Evolutionary conservation across 192 early-diverging fungal genomes (phyloP).

Genomic region (Thoreauomyces humboldtii): DNA sequence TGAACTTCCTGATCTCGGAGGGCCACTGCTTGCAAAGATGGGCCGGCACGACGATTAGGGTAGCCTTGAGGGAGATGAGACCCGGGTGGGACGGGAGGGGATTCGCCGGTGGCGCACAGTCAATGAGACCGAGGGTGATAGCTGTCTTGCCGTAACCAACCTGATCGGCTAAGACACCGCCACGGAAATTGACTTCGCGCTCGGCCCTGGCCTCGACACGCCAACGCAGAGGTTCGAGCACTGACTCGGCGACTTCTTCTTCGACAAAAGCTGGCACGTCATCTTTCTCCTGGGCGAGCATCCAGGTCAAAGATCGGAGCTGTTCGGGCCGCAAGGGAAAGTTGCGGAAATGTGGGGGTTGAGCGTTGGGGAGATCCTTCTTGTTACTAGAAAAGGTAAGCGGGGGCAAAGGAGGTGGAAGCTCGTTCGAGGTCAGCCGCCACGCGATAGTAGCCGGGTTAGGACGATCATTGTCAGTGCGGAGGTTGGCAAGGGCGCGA

Average conservation of each 20-base stretch:
- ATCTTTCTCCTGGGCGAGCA: slow-evolving; percentile 39
- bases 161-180: slow-evolving; percentile 48
- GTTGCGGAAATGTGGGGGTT: slow-evolving; percentile 44
- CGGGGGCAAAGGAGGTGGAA: background rate
- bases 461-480: background rate
- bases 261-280: slow-evolving; percentile 32
- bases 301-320: slow-evolving; percentile 45
- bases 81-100: slow-evolving; percentile 7
- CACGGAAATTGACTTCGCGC: slow-evolving; percentile 34
- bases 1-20: slow-evolving; percentile 46
- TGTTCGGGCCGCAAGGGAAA: slow-evolving; percentile 42
- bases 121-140: slow-evolving; percentile 46
- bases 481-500: slow-evolving; percentile 34
- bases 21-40: slow-evolving; percentile 48
- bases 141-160: slow-evolving; percentile 53
- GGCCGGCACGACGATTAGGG: slow-evolving; percentile 41
- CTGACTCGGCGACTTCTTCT: slow-evolving; percentile 44
- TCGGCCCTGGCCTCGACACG: slow-evolving; percentile 39
- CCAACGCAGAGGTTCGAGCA: slow-evolving; percentile 36
- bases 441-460: slow-evolving; percentile 27
- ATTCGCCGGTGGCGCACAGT: slow-evolving; percentile 4
- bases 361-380: slow-evolving; percentile 27
- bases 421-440: slow-evolving; percentile 25
- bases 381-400: slow-evolving; percentile 35
- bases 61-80: slow-evolving; percentile 39